A percentile compares a stretch with the other conserved stretches of the same genome.
Conservation (phyloP, 2,329 filamentous ascomycete genomes). For the Fusarium sp. region DNA sequence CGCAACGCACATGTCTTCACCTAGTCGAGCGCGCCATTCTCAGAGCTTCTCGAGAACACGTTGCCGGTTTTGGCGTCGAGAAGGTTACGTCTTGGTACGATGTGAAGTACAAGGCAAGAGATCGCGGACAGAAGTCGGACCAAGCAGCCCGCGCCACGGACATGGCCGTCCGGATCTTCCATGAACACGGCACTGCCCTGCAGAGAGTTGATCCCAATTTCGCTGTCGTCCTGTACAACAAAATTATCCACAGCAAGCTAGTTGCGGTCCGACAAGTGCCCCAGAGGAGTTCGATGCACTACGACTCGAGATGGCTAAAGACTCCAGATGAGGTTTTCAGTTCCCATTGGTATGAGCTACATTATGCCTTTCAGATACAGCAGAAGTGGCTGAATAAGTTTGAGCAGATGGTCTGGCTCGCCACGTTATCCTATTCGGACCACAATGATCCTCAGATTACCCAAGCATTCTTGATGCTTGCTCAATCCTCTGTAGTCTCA, state of each 20-base stretch:
- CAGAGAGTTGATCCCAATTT: background rate
- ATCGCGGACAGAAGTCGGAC: background rate
- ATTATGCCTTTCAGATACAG: slow-evolving; percentile 22
- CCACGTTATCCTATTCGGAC: slow-evolving; percentile 25
- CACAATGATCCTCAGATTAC: slow-evolving; percentile 9
- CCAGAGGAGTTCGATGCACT: slow-evolving; percentile 3
- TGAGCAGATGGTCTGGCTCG: slow-evolving; percentile 31
- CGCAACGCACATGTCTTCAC: background rate
- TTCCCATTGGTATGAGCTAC: slow-evolving; percentile 29
- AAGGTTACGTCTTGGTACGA: slow-evolving; percentile 20
- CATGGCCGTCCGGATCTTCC: slow-evolving; percentile 1
- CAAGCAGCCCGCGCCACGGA: background rate
- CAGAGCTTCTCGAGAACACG: slow-evolving; percentile 10
- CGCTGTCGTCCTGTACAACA: background rate
- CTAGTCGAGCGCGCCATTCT: slow-evolving; percentile 31
- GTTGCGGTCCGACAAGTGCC: background rate
- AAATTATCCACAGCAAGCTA: background rate
- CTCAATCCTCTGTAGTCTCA: background rate
- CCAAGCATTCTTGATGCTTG: slow-evolving; percentile 26
- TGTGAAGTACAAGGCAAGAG: slow-evolving; percentile 17
- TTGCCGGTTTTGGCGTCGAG: slow-evolving; percentile 38
- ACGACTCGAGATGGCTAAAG: slow-evolving; percentile 33
- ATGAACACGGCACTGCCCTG: background rate
- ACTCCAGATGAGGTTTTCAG: background rate
- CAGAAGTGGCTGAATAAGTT: slow-evolving; percentile 26